A percentile compares a stretch with the other conserved stretches of the same genome.
These are phyloP conservation scores for Anthracocystis walkeri DNA, from an alignment of 1,284 basidiomycete genomes.

Conservation along the genomic window DNA sequence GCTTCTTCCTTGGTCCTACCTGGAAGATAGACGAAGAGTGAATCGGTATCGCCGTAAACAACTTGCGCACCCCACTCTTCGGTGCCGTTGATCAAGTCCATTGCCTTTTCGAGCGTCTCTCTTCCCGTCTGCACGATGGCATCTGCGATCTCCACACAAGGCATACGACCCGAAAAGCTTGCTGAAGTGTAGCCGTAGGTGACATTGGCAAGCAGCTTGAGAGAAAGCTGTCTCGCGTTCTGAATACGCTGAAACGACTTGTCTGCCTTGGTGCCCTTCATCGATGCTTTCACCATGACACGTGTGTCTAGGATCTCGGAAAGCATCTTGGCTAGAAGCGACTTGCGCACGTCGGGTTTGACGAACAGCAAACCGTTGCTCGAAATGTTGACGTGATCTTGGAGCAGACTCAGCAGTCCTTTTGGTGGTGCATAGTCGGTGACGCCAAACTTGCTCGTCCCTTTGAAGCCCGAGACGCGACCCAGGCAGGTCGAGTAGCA, in stretches of 20 bases:
- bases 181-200: conserved; percentile 92
- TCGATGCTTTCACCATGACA: conserved; percentile 95
- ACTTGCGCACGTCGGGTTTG: conserved; percentile 84
- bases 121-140: conserved; percentile 96
- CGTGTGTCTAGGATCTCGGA: conserved; percentile 92
- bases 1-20: conserved; percentile 93
- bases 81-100: conserved; percentile 78
- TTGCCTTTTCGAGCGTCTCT: conserved; percentile 95
- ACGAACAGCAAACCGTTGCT: conserved; percentile 96
- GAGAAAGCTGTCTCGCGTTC: conserved; percentile 64
- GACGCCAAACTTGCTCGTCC: conserved; percentile 84
- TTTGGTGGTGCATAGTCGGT: conserved; percentile 79
- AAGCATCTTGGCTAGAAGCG: conserved; percentile 90
- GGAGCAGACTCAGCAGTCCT: conserved; percentile 72
- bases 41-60: conserved; percentile 99
- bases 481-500: conserved; percentile 86
- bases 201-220: conserved; percentile 68
- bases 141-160: conserved; percentile 96
- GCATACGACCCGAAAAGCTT: conserved; percentile 95
- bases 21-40: conserved; percentile 87
- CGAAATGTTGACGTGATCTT: conserved; percentile 27
- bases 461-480: conserved; percentile 83
- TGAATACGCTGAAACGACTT: conserved; percentile 72
- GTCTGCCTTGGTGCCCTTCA: conserved; percentile 83
- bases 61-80: conserved; percentile 85